Conservation (phyloP, 768 basidiomycete species). For the Macrolepiota albuminosa region DNA sequence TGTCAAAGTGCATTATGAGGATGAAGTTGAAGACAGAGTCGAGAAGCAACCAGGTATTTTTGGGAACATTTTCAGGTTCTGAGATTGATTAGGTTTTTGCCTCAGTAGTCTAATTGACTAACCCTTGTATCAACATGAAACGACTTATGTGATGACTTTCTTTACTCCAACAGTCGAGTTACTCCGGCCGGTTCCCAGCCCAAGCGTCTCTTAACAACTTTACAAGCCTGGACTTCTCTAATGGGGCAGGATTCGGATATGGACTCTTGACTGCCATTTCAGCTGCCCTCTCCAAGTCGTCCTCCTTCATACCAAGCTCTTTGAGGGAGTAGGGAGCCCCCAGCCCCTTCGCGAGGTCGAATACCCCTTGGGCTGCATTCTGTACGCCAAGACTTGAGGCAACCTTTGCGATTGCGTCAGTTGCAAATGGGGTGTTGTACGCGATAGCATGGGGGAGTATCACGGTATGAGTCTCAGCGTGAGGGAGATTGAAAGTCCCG, state of each 20-base stretch:
- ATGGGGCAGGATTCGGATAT: constrained; percentile 34
- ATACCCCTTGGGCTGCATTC: constrained; percentile 20
- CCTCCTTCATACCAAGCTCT: constrained; percentile 36
- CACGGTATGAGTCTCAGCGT: constrained; percentile 38
- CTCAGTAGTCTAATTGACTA: neutral
- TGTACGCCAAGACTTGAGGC: constrained; percentile 22
- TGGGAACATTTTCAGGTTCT: constrained; percentile 22
- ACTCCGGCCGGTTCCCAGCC: constrained; percentile 24
- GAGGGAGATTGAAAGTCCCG: constrained; percentile 35
- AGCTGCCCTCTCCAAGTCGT: constrained; percentile 31
- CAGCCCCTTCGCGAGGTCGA: constrained; percentile 19
- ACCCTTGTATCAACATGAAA: neutral
- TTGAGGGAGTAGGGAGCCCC: constrained; percentile 29
- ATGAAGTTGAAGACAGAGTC: constrained; percentile 21
- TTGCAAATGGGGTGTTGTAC: constrained; percentile 32
- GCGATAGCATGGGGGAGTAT: constrained; percentile 36
- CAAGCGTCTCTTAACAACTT: constrained; percentile 25
- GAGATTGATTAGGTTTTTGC: neutral
- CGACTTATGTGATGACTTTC: neutral
- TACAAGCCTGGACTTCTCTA: constrained; percentile 29
- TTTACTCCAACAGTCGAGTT: neutral
- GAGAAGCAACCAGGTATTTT: constrained; percentile 17
- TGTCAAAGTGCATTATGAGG: constrained; percentile 30
- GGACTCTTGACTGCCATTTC: constrained; percentile 32
- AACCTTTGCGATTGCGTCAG: constrained; percentile 26